A percentile compares a stretch with the other conserved stretches of the same genome.
These are phyloP conservation scores for Metrosideros polymorpha DNA, from an alignment of 441 rosid species.

Conservation along the genomic window DNA sequence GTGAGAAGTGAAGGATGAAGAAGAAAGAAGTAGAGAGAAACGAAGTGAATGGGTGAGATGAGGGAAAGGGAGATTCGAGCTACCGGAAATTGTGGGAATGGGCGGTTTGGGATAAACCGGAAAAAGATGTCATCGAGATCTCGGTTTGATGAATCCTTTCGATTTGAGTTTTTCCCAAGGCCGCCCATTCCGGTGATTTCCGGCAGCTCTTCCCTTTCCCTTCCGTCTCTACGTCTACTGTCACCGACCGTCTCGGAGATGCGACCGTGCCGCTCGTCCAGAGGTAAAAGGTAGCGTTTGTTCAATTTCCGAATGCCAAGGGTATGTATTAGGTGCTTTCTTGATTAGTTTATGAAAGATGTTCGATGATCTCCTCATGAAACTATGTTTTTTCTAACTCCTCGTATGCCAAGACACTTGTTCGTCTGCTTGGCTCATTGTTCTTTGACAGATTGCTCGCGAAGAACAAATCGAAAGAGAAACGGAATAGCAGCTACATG, in stretches of 20 bases:
- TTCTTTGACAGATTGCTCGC: background rate
- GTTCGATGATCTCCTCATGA: background rate
- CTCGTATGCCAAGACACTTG: background rate
- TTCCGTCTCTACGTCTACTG: background rate
- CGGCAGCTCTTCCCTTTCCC: conserved; percentile 17
- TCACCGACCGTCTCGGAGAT: background rate
- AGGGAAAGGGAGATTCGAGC: conserved; percentile 16
- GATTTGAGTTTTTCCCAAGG: conserved; percentile 4
- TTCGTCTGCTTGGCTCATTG: background rate
- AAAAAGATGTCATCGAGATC: background rate
- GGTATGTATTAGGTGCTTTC: background rate
- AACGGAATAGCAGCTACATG: background rate
- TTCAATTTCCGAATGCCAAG: background rate
- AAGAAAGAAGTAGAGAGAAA: background rate
- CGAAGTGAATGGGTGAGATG: background rate
- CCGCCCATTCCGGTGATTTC: conserved; percentile 21
- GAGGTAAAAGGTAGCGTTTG: background rate
- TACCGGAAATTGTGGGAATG: conserved; percentile 17
- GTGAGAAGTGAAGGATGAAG: background rate
- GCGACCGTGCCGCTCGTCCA: background rate
- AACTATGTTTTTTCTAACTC: background rate
- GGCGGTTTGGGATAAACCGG: conserved; percentile 12
- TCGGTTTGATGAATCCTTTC: background rate
- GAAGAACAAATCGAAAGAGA: background rate
- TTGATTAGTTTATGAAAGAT: background rate